A percentile compares a stretch with the other conserved stretches of the same genome.
Conservation (phyloP, 192 early-diverging fungal genomes). For the Coemansia erecta region DNA sequence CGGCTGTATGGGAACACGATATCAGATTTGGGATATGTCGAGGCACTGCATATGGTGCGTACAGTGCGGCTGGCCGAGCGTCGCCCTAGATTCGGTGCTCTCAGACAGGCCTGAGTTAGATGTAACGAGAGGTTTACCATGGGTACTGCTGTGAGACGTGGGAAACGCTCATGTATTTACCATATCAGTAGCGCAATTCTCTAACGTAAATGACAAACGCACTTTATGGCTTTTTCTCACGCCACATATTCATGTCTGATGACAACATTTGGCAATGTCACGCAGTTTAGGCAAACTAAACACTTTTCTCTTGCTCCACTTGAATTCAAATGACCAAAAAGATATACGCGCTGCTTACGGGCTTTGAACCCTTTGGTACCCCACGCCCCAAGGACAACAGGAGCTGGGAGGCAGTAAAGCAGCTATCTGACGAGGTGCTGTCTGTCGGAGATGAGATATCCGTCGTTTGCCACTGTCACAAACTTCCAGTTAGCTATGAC, state of each 20-base stretch:
- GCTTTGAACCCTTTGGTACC: slow-evolving; percentile 55
- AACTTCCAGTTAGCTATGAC: slow-evolving; percentile 60
- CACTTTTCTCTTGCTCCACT: neutral
- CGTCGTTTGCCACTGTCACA: slow-evolving; percentile 38
- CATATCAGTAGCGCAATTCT: too few relatives aligned
- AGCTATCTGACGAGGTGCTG: slow-evolving; percentile 19
- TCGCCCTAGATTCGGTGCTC: too few relatives aligned
- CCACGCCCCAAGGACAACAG: slow-evolving; percentile 40
- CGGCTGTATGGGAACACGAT: slow-evolving; percentile 12
- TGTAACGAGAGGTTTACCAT: too few relatives aligned
- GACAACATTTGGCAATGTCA: too few relatives aligned
- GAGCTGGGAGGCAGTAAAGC: slow-evolving; percentile 51
- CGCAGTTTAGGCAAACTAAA: neutral
- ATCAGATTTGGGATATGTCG: neutral
- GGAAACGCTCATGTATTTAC: too few relatives aligned
- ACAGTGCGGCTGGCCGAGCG: too few relatives aligned
- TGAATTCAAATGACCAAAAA: slow-evolving; percentile 1
- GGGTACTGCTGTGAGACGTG: too few relatives aligned
- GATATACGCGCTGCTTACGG: slow-evolving; percentile 40
- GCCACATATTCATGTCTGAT: too few relatives aligned
- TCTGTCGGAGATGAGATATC: neutral
- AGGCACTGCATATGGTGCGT: too few relatives aligned
- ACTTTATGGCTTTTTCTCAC: too few relatives aligned
- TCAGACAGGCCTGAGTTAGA: too few relatives aligned
- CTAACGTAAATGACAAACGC: too few relatives aligned